Evolutionary conservation across 2,329 filamentous ascomycete genomes (phyloP), one percentile per base, ranked within the genome.

Genomic region (Fusarium foetens): DNA sequence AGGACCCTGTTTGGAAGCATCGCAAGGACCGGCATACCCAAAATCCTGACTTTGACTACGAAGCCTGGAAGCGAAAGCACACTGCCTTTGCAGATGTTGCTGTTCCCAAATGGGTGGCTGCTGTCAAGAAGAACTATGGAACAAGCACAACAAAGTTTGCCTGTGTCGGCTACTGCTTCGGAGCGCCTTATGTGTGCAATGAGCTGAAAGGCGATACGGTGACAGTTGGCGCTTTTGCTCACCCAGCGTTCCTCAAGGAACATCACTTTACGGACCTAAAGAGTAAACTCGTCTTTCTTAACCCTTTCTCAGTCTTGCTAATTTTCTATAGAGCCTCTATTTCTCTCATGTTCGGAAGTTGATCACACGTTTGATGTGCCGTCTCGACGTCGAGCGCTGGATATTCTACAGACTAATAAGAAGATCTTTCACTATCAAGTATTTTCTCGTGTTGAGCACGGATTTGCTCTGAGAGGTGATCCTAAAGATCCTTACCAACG

Each of bases 1-100:
- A 62, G 58, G 58, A 62, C 33, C 58, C 58, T 13, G 58, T 62
- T 10, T 62, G 58, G 58, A 62, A 62, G 17, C 58, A 62, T 31
- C 58, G 58, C 21, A 58, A 58, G 8, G 21, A 58, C 21, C 51
- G 58, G 5, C 58, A 62, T 14, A 46, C 51, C 23, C 36, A 42
- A 21, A 46, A 45, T 45, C 49, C 39, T 19, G 36, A 62, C 12
- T 62, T 62, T 25, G 51, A 58, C 31, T 62, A 62, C 12, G 58
- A 46, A 27, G 51, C 58, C 13, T 62, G 58, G 58, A 62, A 62
- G 39, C 25, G 39, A 9, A 62, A 62, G 41, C 58, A 62, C 19
- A 46, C 41, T 4, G 33, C 51, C 6, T 62, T 62, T 45, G 58
- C 58, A 1, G 58, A 62, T 12, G 13, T n/a, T 2, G 58, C 58